phyloP scores from a whole-genome alignment of 1,139 yeast genomes.

The Saccharomyces pastorianus region DNA sequence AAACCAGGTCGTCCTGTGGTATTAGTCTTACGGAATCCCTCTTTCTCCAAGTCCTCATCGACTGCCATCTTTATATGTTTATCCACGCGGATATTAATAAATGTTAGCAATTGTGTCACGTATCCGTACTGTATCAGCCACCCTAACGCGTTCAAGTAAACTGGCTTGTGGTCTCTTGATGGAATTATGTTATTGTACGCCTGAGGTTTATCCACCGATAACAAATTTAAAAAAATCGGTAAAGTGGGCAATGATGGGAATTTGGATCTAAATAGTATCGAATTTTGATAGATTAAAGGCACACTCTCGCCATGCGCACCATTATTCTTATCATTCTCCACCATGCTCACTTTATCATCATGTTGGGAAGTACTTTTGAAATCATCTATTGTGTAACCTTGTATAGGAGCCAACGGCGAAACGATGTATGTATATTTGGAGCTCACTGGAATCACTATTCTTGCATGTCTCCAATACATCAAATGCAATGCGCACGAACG shows the following conservation, averaged over 20 bases:
- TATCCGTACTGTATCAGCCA: slow-evolving; percentile 82
- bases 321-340: slow-evolving; percentile 2
- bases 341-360: slow-evolving; percentile 3
- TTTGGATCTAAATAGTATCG: slow-evolving; percentile 43
- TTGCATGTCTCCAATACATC: slow-evolving; percentile 87
- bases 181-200: slow-evolving; percentile 71
- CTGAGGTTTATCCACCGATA: slow-evolving; percentile 70
- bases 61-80: slow-evolving; percentile 69
- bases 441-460: slow-evolving; percentile 70
- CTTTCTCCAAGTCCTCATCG: slow-evolving; percentile 71
- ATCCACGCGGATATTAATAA: slow-evolving; percentile 70
- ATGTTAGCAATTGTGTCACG: slow-evolving; percentile 75
- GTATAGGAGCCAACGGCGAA: slow-evolving; percentile 80
- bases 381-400: slow-evolving; percentile 27
- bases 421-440: slow-evolving; percentile 70
- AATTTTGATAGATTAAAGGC: slow-evolving; percentile 30
- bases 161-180: slow-evolving; percentile 68
- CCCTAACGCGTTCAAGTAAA: slow-evolving; percentile 67
- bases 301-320: slow-evolving; percentile 1
- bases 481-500: slow-evolving; percentile 73
- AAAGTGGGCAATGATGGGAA: slow-evolving; percentile 78
- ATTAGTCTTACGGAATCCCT: slow-evolving; percentile 35
- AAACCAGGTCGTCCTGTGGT: slow-evolving; percentile 7
- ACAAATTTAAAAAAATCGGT: slow-evolving; percentile 57
- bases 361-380: slow-evolving; percentile 6